A percentile compares a stretch with the other conserved stretches of the same genome.
Evolutionary conservation across 2,329 filamentous ascomycete genomes (phyloP).

Genomic region (Rhinocladiella mackenziei): DNA sequence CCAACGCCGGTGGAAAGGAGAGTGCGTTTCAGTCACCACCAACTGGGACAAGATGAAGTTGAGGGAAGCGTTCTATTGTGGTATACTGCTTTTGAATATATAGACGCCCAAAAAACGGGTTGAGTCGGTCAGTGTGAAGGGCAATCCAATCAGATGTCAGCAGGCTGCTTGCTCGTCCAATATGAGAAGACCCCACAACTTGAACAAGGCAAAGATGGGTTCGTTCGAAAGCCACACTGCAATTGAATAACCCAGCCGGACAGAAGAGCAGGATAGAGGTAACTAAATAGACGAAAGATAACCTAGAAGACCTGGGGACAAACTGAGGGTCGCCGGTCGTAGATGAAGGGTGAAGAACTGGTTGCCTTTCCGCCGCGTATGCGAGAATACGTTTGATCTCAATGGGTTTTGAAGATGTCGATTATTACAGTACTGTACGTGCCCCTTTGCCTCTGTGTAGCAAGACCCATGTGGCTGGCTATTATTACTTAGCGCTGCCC

Average conservation of each 20-base stretch:
- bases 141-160: constrained; percentile 18
- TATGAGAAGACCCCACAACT: constrained; percentile 3
- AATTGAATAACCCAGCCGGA: constrained; percentile 15
- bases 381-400: constrained; percentile 3
- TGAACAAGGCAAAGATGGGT: constrained; percentile 7
- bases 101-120: neutral
- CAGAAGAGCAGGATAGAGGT: constrained; percentile 8
- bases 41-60: no score
- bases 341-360: constrained; percentile 17
- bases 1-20: no score
- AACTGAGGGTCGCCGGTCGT: constrained; percentile 12
- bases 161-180: constrained; percentile 12
- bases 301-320: constrained; percentile 8
- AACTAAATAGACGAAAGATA: constrained; percentile 22
- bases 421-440: no score
- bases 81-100: neutral
- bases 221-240: constrained; percentile 15
- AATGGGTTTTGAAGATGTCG: constrained; percentile 8
- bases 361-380: constrained; percentile 14
- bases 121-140: constrained; percentile 12
- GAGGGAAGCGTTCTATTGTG: neutral
- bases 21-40: no score
- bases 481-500: constrained; percentile 15
- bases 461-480: constrained; percentile 25
- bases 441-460: constrained; percentile 12